Conservation (phyloP, 495 filamentous ascomycete genomes). For the Parachaetomium inaequale region DNA sequence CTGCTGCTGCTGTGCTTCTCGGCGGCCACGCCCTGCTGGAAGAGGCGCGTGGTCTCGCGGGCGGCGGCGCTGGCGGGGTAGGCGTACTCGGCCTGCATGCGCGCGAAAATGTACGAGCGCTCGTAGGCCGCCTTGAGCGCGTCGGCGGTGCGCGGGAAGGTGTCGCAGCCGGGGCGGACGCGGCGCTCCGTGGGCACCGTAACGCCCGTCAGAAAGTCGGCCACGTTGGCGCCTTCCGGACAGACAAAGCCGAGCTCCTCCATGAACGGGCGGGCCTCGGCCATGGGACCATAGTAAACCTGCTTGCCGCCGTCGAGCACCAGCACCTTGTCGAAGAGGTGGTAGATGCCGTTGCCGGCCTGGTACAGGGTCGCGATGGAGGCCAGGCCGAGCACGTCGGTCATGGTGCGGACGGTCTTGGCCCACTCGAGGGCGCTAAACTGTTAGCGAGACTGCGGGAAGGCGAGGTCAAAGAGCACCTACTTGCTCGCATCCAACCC, state of each 20-base stretch:
- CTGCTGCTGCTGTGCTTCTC: slow-evolving; percentile 47
- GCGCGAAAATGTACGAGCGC: slow-evolving; percentile 33
- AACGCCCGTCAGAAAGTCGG: slow-evolving; percentile 59
- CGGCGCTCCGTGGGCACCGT: slow-evolving; percentile 28
- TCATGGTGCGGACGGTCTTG: slow-evolving; percentile 47
- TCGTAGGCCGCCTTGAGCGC: slow-evolving; percentile 41
- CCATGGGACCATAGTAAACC: slow-evolving; percentile 57
- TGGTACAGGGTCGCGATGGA: slow-evolving; percentile 69
- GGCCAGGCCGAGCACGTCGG: slow-evolving; percentile 53
- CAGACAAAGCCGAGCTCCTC: slow-evolving; percentile 49
- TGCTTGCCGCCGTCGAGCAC: slow-evolving; percentile 62
- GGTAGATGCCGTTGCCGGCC: slow-evolving; percentile 63
- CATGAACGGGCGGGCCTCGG: slow-evolving; percentile 54
- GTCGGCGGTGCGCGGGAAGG: slow-evolving; percentile 48
- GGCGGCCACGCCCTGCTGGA: slow-evolving; percentile 44
- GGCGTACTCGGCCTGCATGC: slow-evolving; percentile 47
- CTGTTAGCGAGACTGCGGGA: slow-evolving; percentile 1
- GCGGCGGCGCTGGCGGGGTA: slow-evolving; percentile 48
- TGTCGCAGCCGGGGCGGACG: slow-evolving; percentile 32
- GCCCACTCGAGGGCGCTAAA: slow-evolving; percentile 48
- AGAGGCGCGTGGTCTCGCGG: slow-evolving; percentile 45
- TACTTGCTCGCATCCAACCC: slow-evolving; percentile 44
- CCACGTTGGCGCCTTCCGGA: slow-evolving; percentile 49
- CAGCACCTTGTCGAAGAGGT: slow-evolving; percentile 60
- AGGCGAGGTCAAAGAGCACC: background rate